Base-by-base conservation (phyloP, 805 yeast genomes). In the Starmerella geochares region DNA sequence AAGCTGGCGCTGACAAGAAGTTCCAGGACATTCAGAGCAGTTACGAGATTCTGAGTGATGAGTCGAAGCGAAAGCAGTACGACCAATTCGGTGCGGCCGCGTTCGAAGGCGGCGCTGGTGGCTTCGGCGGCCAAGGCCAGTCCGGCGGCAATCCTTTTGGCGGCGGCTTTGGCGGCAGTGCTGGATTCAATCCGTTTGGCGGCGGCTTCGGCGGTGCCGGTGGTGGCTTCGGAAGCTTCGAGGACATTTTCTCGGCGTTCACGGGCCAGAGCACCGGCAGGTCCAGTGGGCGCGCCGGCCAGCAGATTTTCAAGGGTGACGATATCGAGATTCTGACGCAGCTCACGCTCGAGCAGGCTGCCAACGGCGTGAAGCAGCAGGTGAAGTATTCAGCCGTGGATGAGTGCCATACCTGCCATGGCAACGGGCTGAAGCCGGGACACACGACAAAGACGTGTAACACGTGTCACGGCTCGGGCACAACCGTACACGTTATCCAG, bases 21-120 rank as follows among this genome's bases (percentile, higher is more conserved):
- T 92, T 92, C 70, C 97, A 92, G 62, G 86, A 84, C 60, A 77
- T 92, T 56, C 97, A 90, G 63, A 92, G 84, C 56, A 94, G 96
- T 1, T 92, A 94, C 63, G 99, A 92, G 67, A 78, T 92, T 32
- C 72, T 92, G 61, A 80, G 86, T 40, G 94, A 87, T 64, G 83
- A 86, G 48, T 77, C 77, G 19, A 90, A 90, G 73, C 78, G 86
- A 60, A 77, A 81, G 48, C 95, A 92, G 63, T 92, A 79, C 60
- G 98, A 92, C 63, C 94, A 84, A 61, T 88, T 76, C 67, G 98
- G 98, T 1, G 73, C 95, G 0, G 75, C 87, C 10, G 95, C 92
- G 0, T 86, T 86, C 62, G 75, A 71, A 42, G 77, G 73, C 4
- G 72, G 66, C 38, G 77, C 75, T 3, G 78, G 76, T 7, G 70